Base-by-base conservation (phyloP, 2,329 filamentous ascomycete species). In the Neophaeococcomyces mojaviensis region DNA sequence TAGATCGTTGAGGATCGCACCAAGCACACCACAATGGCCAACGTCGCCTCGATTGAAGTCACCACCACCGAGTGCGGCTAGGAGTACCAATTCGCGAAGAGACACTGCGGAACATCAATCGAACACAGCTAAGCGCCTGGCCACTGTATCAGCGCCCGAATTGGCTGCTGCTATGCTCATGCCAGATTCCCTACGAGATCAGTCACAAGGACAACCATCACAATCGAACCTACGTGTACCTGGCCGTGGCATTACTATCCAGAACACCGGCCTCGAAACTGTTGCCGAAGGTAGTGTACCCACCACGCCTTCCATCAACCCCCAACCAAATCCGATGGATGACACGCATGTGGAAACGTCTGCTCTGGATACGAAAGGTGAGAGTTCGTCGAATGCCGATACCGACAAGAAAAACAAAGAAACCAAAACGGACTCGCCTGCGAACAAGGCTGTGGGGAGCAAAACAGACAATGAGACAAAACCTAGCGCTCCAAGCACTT, bases 211-310 rank as follows among this genome's bases (percentile, higher is more conserved):
- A 70, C 73, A 7, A 69, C 72, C 24, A 69, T 71, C 55, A 59
- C 66, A 63, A 51, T 54, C 33, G 64, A 61, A 44, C 20, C 55
- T 78, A 67, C 70, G 75, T 60, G 79, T 80, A 15, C 78, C 80
- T 18, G 74, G 72, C 28, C 74, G 81, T 54, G 77, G 75, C 49
- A 71, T 74, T 43, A 79, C 73, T 60, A 76, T 73, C 47, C 76
- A 74, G 42, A 76, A 70, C 30, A 74, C 82, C 39, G 79, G 78
- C 39, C 69, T 96, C 47, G 90, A 94, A 67, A 96, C 92, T 0
- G 90, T 97, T 13, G 85, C 95, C 62, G 90, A 96, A 71, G 82
- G 84, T 44, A 92, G 87, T 67, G 78, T 87, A 49, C 81, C 84
- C 35, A 81, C 79, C 40, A 86, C 85, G 1, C 84, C 86, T 12